These are phyloP conservation scores for Amborella trichopoda DNA, from an alignment of 164 flowering plant genomes.

Conservation along the genomic window DNA sequence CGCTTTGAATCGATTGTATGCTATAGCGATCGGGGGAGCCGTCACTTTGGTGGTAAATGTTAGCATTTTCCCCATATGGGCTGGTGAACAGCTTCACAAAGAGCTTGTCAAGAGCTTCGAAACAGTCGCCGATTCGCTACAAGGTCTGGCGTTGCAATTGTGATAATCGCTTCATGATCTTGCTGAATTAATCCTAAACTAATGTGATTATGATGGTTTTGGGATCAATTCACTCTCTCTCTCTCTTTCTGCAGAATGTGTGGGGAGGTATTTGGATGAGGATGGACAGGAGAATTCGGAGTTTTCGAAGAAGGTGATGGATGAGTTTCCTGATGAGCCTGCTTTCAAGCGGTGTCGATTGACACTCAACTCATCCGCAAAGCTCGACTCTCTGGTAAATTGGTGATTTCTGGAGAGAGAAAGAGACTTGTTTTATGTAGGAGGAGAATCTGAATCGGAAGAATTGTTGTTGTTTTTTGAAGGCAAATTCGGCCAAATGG, in stretches of 20 bases:
- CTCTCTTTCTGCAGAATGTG: slow-evolving; percentile 43
- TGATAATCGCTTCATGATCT: no score
- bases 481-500: slow-evolving; percentile 85
- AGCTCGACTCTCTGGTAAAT: slow-evolving; percentile 64
- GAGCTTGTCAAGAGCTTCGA: slow-evolving; percentile 51
- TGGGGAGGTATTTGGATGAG: slow-evolving; percentile 56
- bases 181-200: no score
- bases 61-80: slow-evolving; percentile 67
- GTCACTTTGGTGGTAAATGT: slow-evolving; percentile 70
- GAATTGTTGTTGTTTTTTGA: background rate
- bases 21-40: slow-evolving; percentile 71
- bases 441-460: background rate
- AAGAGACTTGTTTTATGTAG: background rate
- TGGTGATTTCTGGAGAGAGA: background rate
- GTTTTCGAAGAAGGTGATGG: slow-evolving; percentile 48
- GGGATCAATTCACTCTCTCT: no score
- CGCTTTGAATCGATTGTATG: slow-evolving; percentile 59
- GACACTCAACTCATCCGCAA: slow-evolving; percentile 54
- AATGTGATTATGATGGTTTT: no score
- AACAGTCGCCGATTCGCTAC: slow-evolving; percentile 61
- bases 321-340: slow-evolving; percentile 71
- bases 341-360: slow-evolving; percentile 49
- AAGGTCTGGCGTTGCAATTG: slow-evolving; percentile 45
- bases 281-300: slow-evolving; percentile 44
- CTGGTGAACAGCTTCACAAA: slow-evolving; percentile 67